phyloP scores from a whole-genome alignment of 768 basidiomycete genomes.

The Lepiota brunneoincarnata region DNA sequence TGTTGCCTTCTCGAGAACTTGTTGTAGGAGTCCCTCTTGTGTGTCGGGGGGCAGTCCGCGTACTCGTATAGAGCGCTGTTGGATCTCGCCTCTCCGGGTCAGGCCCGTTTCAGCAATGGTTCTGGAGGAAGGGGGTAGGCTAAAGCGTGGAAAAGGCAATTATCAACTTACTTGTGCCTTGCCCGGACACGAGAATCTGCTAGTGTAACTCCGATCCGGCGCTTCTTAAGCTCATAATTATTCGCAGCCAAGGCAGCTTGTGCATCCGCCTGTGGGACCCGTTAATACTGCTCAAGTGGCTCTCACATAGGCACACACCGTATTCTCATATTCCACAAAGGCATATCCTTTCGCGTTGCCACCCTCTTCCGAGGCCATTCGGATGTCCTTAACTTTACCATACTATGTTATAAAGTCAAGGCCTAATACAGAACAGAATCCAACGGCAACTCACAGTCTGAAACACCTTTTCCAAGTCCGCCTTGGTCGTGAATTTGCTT shows the following conservation, averaged over 20 bases:
- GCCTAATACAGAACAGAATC: not conserved
- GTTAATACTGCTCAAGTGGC: not conserved
- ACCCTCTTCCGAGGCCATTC: slow-evolving; percentile 71
- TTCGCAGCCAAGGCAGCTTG: slow-evolving; percentile 72
- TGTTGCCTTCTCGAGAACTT: slow-evolving; percentile 77
- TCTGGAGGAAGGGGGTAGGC: not conserved
- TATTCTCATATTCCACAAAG: slow-evolving; percentile 86
- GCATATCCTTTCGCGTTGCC: slow-evolving; percentile 82
- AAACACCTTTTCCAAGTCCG: slow-evolving; percentile 79
- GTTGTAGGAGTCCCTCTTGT: slow-evolving; percentile 92
- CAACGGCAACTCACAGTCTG: slow-evolving; percentile 49
- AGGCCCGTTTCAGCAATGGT: slow-evolving; percentile 49
- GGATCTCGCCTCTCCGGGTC: slow-evolving; percentile 51
- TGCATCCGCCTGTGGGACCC: slow-evolving; percentile 56
- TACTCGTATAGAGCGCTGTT: slow-evolving; percentile 73
- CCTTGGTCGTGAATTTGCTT: slow-evolving; percentile 71
- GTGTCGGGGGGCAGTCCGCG: slow-evolving; percentile 70
- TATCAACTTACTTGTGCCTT: slow-evolving; percentile 43
- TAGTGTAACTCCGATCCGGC: slow-evolving; percentile 86
- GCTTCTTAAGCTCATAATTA: slow-evolving; percentile 84
- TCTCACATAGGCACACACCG: slow-evolving; percentile 49
- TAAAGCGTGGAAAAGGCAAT: not conserved
- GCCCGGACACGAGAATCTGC: slow-evolving; percentile 69
- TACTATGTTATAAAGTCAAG: slow-evolving; percentile 46
- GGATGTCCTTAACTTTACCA: slow-evolving; percentile 77